A percentile compares a stretch with the other conserved stretches of the same genome.
These are phyloP conservation scores for Fusarium veterinarium DNA, from an alignment of 2,329 filamentous ascomycete genomes.

Conservation along the genomic window DNA sequence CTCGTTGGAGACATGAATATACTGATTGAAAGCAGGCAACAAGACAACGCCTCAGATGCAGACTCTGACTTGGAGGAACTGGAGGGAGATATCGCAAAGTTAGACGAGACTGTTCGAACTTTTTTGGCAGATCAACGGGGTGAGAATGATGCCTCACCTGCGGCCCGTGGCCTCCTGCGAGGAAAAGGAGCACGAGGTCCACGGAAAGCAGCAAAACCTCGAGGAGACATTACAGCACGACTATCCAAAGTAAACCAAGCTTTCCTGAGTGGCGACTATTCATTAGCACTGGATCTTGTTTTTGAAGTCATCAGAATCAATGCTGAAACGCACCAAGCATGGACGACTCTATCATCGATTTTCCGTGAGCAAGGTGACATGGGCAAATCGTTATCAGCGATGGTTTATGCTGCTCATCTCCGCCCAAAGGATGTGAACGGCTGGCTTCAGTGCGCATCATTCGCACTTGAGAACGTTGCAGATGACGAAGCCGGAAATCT, in stretches of 20 bases:
- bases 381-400: conserved; percentile 68
- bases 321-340: conserved; percentile 73
- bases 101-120: conserved; percentile 55
- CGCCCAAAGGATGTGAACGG: conserved; percentile 68
- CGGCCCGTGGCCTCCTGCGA: conserved; percentile 36
- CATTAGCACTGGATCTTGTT: conserved; percentile 67
- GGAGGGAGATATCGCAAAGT: conserved; percentile 57
- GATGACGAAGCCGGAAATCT: conserved; percentile 61
- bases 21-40: conserved; percentile 21
- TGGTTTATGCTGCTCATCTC: conserved; percentile 71
- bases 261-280: conserved; percentile 71
- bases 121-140: conserved; percentile 55
- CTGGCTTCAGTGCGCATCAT: conserved; percentile 70
- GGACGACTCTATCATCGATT: conserved; percentile 70
- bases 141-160: conserved; percentile 31
- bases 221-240: conserved; percentile 76
- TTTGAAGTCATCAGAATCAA: conserved; percentile 76
- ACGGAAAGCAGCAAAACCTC: conserved; percentile 73
- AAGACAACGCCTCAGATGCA: conserved; percentile 52
- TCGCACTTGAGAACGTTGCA: conserved; percentile 63
- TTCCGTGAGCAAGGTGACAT: conserved; percentile 69
- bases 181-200: conserved; percentile 57
- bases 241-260: conserved; percentile 75
- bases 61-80: conserved; percentile 60
- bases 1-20: background rate